Base-by-base conservation (phyloP, 225 moss, liverwort and hornwort genomes). In the Rhytidiadelphus loreus region DNA sequence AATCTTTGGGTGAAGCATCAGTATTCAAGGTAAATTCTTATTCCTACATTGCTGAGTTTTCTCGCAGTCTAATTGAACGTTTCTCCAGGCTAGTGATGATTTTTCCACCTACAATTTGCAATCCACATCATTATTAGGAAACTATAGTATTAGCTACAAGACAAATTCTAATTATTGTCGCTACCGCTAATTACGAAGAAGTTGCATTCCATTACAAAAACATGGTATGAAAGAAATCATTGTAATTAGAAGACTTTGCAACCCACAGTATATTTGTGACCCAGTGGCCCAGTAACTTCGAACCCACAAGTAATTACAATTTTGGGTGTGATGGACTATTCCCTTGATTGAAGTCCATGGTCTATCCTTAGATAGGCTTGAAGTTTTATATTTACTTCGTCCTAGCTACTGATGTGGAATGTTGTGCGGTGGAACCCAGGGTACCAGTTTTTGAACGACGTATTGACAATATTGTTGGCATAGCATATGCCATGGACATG, bases 401-500 rank as follows among this genome's bases (percentile, higher is more conserved):
- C 66, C 62, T 55, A 39, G 55, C 69, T 88, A 53, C 80, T 91
- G 65, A 87, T 32, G 33, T 75, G 64, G 66, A 62, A 55, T 87
- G 33, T 73, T 83, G 62, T 83, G 64, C 81, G 77, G 37, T 88
- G 83, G 77, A 90, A 88, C 64, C 63, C 93, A 96, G 98, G 88
- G 96, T 96, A 87, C 98, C 98, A 85, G 96, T 99, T 82, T 99
- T 95, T 90, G 97, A 97, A 89, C 96, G 97, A 48, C 96, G 98
- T 77, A 95, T 99, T 85, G 98, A 99, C 87, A 99, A 99, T 75
- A 96, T 99, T 88, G 98, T 96, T 83, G 98, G 98, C 61, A 97
- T 99, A 90, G 98, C 98, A 50, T 99, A 99, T 91, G 97, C 98
- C 50, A 99, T 99, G 98, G 98, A 99, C 85, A 96, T 99, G 96